A percentile compares a stretch with the other conserved stretches of the same genome.
These are phyloP conservation scores for Globisporangium middletonii DNA, from an alignment of 352 stramenopile species.

Conservation along the genomic window DNA sequence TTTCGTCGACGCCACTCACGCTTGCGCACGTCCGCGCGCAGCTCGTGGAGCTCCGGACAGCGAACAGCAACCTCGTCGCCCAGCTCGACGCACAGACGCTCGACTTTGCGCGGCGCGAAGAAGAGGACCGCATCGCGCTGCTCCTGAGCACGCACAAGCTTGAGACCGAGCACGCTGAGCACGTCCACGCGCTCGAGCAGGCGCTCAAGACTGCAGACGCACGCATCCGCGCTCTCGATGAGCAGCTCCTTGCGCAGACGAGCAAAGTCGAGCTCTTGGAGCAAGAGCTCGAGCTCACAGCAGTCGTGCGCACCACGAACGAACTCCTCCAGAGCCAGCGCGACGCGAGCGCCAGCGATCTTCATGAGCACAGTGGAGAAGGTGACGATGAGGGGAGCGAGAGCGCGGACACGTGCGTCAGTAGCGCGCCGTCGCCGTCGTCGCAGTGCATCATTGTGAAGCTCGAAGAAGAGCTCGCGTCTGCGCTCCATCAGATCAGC, in stretches of 20 bases:
- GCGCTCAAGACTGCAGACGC: constrained; percentile 4
- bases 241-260: constrained; percentile 2
- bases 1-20: background rate
- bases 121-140: constrained; percentile 9
- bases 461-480: constrained; percentile 20
- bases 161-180: constrained; percentile 5
- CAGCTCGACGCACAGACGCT: constrained; percentile 2
- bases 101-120: constrained; percentile 12
- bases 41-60: background rate
- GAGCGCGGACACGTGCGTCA: background rate
- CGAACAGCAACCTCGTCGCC: background rate
- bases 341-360: background rate
- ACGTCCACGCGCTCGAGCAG: background rate
- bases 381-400: background rate
- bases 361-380: background rate
- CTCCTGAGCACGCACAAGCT: constrained; percentile 6
- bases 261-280: constrained; percentile 9
- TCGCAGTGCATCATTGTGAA: constrained; percentile 20
- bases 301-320: constrained; percentile 11
- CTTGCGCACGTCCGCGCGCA: background rate
- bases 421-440: background rate
- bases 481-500: constrained; percentile 18
- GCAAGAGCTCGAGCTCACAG: constrained; percentile 11
- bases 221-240: constrained; percentile 2
- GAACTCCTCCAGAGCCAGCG: constrained; percentile 2